phyloP scores from a whole-genome alignment of 2,329 filamentous ascomycete genomes.

The Paraconiothyrium sp. region DNA sequence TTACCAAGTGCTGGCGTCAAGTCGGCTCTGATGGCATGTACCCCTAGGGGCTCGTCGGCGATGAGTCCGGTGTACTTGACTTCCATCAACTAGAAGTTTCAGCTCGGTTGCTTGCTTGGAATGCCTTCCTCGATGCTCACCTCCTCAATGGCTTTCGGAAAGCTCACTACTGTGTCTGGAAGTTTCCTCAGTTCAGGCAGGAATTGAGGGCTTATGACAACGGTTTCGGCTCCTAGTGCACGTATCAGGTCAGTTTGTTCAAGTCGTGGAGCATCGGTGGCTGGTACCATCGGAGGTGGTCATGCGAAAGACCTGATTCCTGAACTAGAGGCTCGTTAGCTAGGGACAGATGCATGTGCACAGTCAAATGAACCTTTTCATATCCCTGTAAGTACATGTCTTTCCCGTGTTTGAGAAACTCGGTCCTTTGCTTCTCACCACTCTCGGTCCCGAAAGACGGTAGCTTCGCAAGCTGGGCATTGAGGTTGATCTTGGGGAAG shows the following conservation, averaged over 20 bases:
- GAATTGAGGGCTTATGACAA: constrained; percentile 41
- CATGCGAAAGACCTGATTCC: constrained; percentile 37
- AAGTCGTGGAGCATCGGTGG: not conserved
- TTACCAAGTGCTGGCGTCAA: constrained; percentile 49
- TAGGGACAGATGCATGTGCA: no score
- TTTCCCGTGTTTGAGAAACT: constrained; percentile 33
- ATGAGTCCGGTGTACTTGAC: constrained; percentile 42
- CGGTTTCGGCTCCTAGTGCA: constrained; percentile 29
- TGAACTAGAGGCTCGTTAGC: constrained; percentile 37
- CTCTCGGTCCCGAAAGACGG: constrained; percentile 27
- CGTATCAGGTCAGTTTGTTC: constrained; percentile 22
- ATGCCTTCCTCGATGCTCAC: constrained; percentile 22
- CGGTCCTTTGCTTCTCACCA: constrained; percentile 34
- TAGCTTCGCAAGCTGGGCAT: constrained; percentile 35
- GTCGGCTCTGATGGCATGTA: constrained; percentile 42
- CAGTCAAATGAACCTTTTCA: constrained; percentile 28
- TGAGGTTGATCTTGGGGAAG: constrained; percentile 34
- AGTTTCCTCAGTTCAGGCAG: constrained; percentile 45
- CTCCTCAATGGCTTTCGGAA: constrained; percentile 35
- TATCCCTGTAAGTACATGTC: constrained; percentile 42
- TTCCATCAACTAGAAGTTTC: constrained; percentile 36
- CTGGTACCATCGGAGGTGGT: constrained; percentile 29
- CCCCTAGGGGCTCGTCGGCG: constrained; percentile 26
- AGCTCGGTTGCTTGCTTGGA: constrained; percentile 12
- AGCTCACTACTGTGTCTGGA: constrained; percentile 45